Percentiles rank a stretch among this genome's conserved stretches.
Conservation (phyloP, 192 early-diverging fungal species). For the Coemansia sp. region DNA sequence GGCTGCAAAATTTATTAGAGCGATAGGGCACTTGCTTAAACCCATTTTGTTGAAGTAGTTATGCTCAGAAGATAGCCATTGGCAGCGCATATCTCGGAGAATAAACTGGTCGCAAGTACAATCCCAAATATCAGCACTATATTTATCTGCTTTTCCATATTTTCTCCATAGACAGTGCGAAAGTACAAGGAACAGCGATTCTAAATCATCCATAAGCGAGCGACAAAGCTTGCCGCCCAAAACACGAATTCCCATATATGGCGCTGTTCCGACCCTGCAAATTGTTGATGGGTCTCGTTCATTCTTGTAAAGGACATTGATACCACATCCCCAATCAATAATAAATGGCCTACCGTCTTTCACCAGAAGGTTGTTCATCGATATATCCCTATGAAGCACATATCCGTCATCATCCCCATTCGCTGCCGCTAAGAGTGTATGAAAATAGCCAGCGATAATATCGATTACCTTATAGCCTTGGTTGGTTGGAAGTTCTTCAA, state of each 20-base stretch:
- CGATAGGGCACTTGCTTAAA: neutral
- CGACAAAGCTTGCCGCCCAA: neutral
- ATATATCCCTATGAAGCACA: slow-evolving; percentile 1
- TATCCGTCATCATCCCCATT: neutral
- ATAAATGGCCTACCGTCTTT: neutral
- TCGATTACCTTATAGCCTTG: neutral
- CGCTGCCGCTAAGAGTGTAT: neutral
- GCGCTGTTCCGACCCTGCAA: neutral
- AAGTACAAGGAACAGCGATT: neutral
- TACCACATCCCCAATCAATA: slow-evolving; percentile 2
- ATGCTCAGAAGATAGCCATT: neutral
- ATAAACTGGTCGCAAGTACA: neutral
- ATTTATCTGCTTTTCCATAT: neutral
- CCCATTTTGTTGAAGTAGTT: neutral
- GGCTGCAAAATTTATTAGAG: neutral
- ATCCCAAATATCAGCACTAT: neutral
- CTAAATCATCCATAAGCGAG: neutral
- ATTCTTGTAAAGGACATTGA: neutral
- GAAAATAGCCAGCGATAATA: neutral
- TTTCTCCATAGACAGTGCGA: neutral
- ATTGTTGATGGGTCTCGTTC: neutral
- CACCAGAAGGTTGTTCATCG: neutral
- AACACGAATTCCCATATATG: neutral
- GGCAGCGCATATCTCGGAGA: neutral
- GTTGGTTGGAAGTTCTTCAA: neutral